Base-by-base conservation (phyloP, 2,329 filamentous ascomycete species). In the Curvularia spicifera region DNA sequence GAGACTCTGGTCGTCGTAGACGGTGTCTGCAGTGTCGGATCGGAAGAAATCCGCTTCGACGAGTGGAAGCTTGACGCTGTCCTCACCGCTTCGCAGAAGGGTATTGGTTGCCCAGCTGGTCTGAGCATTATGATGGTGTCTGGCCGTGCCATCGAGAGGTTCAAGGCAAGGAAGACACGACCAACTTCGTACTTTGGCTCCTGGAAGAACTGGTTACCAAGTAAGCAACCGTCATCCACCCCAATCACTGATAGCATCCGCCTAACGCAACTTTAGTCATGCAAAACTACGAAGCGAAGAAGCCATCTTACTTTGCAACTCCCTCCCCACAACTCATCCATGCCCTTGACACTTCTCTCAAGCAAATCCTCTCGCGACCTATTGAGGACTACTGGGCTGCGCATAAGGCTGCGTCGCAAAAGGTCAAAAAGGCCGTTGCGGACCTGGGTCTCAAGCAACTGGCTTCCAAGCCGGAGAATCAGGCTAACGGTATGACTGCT, bases 271-370 rank as follows among this genome's bases (percentile, higher is more conserved):
- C 42, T 20, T 15, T 59, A 91, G 90, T 99, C 79, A 98, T 99
- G 94, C 88, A 95, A 81, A 98, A 97, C 81, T 99, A 99, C 79
- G 95, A 99, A 82, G 91, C 92, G 64, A 92, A 93, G 83, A 99
- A 98, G 82, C 87, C 95, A 37, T 96, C 93, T 2, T 99, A 99
- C 83, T 99, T 99, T 74, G 95, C 95, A 37, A 99, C 95, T 1
- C 95, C 95, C 0, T 93, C 93, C 4, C 95, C 95, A 13, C 95
- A 99, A 80, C 87, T 99, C 50, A 84, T 99, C 68, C 94, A 91
- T 78, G 95, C 95, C 47, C 86, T 99, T 35, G 90, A 99, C 84
- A 97, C 93, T 8, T 86, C 93, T 2, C 84, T 99, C 28, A 89
- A 83, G 56, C 92, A 97, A 78, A 95, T 98, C 73, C 85, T 96